Base-by-base conservation (phyloP, 805 yeast species). In the Sugiyamaella chiloensis region DNA sequence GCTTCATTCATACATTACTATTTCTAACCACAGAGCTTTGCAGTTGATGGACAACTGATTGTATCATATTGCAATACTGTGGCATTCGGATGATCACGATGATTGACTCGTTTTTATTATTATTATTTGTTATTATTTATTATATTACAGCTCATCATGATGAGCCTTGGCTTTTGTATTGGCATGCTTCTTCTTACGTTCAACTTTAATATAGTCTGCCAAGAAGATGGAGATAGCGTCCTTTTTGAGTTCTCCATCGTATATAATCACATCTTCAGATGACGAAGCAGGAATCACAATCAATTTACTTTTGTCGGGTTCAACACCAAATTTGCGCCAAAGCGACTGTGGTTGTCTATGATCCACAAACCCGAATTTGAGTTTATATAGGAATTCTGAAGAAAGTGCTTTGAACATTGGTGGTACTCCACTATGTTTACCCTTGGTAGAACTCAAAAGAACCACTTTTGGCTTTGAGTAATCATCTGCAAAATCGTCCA, bases 371-470 rank as follows among this genome's bases (percentile, higher is more conserved):
- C 56, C 67, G 40, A 65, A 64, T n/a, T 55, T 47, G 41, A 57
- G 37, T 24, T 53, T 52, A 32, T 62, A 61, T 34, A 61, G 53
- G 47, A 58, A 62, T 48, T 63, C 63, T 7, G 53, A 54, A 27
- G 66, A 60, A 37, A 65, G 53, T 9, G 54, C 58, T 53, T 61
- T 61, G 53, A 60, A 49, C 16, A 64, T 46, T 5, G 67, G 62
- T 9, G 66, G 63, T 14, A 59, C 53, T 14, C 56, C 50, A 34
- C 47, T 44, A 24, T 59, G 36, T 53, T 58, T 60, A 44, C 57
- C 53, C 46, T 52, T 53, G 24, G 51, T 50, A 26, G 59, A 59
- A 12, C 60, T 58, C 3, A 61, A 56, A 54, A 63, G 51, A n/a
- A 63, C 42, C 6, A 59, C 61, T 19, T 59, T 57, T 16, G 63